Evolutionary conservation across 129 eudicot genomes (phyloP).

Genomic region (Flaveria trinervia): DNA sequence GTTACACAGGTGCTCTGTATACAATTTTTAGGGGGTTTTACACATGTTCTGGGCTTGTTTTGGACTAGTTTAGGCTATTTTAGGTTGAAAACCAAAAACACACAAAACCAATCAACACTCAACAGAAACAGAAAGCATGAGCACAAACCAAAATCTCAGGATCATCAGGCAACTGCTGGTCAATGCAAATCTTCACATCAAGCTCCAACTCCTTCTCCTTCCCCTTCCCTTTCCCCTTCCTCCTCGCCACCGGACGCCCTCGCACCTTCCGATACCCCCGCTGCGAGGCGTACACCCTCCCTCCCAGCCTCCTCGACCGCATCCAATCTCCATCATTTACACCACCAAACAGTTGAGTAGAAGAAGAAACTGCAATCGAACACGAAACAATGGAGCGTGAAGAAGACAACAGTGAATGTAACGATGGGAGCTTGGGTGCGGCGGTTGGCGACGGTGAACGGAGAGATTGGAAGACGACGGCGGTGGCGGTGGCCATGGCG

Average conservation of each 20-base stretch:
- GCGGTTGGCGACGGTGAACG: conserved; percentile 12
- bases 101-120: background rate
- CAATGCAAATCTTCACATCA: conserved; percentile 71
- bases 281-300: conserved; percentile 47
- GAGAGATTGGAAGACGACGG: conserved; percentile 39
- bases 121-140: background rate
- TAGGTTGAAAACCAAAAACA: background rate
- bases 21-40: too few relatives aligned
- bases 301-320: conserved; percentile 42
- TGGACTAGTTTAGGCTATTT: too few relatives aligned
- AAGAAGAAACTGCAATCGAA: conserved; percentile 4
- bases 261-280: conserved; percentile 67
- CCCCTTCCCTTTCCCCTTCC: conserved; percentile 40
- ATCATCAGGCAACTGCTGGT: conserved; percentile 80
- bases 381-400: conserved; percentile 6
- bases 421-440: conserved; percentile 4
- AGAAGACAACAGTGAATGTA: conserved; percentile 9
- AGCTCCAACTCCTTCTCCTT: conserved; percentile 74
- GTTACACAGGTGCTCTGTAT: too few relatives aligned
- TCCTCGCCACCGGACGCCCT: conserved; percentile 40
- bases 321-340: conserved; percentile 29
- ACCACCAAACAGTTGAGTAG: conserved; percentile 25
- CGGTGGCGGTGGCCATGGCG: conserved; percentile 39
- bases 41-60: too few relatives aligned
- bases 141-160: conserved; percentile 69